Evolutionary conservation across 306 rosid genomes (phyloP), one percentile per base, ranked within the genome.

Genomic region (Pachyrhizus erosus): DNA sequence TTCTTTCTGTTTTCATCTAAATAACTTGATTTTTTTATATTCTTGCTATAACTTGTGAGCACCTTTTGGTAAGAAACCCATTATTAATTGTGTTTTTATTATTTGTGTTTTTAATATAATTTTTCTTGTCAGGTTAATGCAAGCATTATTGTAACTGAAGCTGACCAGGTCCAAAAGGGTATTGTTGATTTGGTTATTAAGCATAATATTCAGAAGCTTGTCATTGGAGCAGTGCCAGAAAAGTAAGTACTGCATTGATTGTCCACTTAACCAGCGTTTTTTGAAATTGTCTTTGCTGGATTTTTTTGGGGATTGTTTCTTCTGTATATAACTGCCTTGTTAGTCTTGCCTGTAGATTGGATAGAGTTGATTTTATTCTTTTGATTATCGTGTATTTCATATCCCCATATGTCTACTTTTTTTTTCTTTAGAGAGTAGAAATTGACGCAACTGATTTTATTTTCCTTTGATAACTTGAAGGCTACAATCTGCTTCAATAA

Each of bases 141-240:
- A 7, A 90, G 91, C 77, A 42, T 79, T 65, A 70, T 83, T 27
- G 75, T 86, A 17, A 77, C 82, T 52, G 92, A 94, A 91, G 89
- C 90, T 11, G 90, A 88, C 62, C 92, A 87, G 75, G 88, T 91
- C 70, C 94, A 87, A 72, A 91, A 83, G 80, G 97, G 97, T 85
- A 91, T 94, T 75, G 89, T 94, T 83, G 94, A 94, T 74, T 51
- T 82, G 86, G 90, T 89, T 82, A 83, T 65, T 81, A 80, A 11
- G 58, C 77, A 89, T 79, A 88, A 83, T 34, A 86, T 94, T 84
- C 85, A 82, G 82, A 94, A 91, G 89, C 97, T 94, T 82, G 94
- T 91, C 39, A 91, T 94, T 86, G 98, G 98, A 80, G 87, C 91
- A 9, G 82, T 67, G 27, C 86, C 91, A 3, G 91, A 88, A 76